These are phyloP conservation scores for Candida lessepsii DNA, from an alignment of 805 yeast species.

Conservation along the genomic window DNA sequence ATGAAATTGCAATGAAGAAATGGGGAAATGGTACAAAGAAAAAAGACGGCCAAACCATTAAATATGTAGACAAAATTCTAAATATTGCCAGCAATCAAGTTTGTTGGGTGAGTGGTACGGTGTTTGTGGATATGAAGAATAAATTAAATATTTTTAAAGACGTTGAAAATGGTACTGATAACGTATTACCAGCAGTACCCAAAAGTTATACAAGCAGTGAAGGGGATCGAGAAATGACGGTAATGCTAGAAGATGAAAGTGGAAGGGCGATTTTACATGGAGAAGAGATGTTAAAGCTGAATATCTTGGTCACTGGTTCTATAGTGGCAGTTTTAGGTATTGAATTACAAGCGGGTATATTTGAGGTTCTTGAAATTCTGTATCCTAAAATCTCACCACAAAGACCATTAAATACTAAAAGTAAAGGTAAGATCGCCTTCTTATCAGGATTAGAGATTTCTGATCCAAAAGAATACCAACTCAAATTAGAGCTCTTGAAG, in stretches of 20 bases:
- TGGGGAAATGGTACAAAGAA: conserved; percentile 53
- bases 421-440: conserved; percentile 57
- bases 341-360: conserved; percentile 78
- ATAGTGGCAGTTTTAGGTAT: conserved; percentile 84
- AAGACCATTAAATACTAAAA: conserved; percentile 24
- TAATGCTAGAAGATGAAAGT: conserved; percentile 87
- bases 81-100: conserved; percentile 62
- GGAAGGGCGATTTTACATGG: conserved; percentile 77
- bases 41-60: conserved; percentile 32
- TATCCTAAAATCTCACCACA: conserved; percentile 70
- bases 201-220: conserved; percentile 20
- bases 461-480: conserved; percentile 42
- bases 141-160: conserved; percentile 86
- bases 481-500: conserved; percentile 54
- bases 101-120: conserved; percentile 85
- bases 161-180: conserved; percentile 60
- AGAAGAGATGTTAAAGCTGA: conserved; percentile 51
- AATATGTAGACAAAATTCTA: conserved; percentile 43
- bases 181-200: conserved; percentile 44
- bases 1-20: conserved; percentile 32
- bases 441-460: conserved; percentile 72
- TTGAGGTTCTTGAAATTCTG: conserved; percentile 76
- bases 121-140: conserved; percentile 77
- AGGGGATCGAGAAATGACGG: conserved; percentile 28
- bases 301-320: conserved; percentile 82